Evolutionary conservation across 2,329 filamentous ascomycete species (phyloP).

Genomic region (Exophiala sp.): DNA sequence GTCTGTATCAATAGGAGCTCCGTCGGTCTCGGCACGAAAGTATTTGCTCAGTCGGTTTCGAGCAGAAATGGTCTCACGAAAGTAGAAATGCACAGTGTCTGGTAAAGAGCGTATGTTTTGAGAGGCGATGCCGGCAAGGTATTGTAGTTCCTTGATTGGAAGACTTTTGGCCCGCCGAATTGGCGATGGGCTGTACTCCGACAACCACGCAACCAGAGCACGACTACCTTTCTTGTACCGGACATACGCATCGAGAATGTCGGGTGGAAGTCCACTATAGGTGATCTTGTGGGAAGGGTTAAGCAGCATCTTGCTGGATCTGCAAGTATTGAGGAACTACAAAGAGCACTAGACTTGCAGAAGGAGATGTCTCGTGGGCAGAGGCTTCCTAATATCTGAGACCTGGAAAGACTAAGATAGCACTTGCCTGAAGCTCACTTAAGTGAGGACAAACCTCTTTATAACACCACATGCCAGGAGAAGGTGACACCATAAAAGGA

Average conservation of each 20-base stretch:
- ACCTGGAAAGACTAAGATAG: background rate
- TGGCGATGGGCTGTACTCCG: conserved; percentile 26
- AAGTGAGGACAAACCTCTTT: too few species aligned
- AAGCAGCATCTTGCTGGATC: conserved; percentile 23
- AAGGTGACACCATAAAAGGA: too few species aligned
- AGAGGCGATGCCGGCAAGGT: conserved; percentile 22
- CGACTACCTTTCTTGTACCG: conserved; percentile 31
- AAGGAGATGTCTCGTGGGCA: too few species aligned
- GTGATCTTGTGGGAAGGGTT: conserved; percentile 26
- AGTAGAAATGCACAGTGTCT: conserved; percentile 32
- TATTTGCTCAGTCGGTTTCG: conserved; percentile 30
- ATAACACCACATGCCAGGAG: too few species aligned
- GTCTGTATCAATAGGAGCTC: conserved; percentile 19
- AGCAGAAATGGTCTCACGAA: conserved; percentile 30
- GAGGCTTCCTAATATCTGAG: too few species aligned
- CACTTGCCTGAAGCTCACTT: too few species aligned
- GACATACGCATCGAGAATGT: conserved; percentile 29
- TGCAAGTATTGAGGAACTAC: background rate
- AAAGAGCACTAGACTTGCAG: too few species aligned
- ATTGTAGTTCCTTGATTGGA: conserved; percentile 29
- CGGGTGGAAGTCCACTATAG: conserved; percentile 27
- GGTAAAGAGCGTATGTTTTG: conserved; percentile 28
- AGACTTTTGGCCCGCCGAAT: conserved; percentile 20
- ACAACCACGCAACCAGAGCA: conserved; percentile 31
- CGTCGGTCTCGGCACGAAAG: conserved; percentile 24